phyloP scores from a whole-genome alignment of 2,329 filamentous ascomycete species.

The Gaeumannomyces tritici region DNA sequence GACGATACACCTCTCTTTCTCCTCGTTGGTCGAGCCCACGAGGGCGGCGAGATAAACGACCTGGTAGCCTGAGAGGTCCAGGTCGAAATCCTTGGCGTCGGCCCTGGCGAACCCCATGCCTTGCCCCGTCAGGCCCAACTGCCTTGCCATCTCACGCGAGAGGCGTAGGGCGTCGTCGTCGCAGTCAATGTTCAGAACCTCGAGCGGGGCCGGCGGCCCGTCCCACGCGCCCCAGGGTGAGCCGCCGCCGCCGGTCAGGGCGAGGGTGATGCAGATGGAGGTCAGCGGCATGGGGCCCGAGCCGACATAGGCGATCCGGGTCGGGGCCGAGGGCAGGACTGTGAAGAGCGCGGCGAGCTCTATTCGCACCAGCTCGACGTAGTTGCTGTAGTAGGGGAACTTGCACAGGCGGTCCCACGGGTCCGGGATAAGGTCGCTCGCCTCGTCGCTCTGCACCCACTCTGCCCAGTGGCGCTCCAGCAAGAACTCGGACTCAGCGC shows the following conservation, averaged over 20 bases:
- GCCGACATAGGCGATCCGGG: constrained; percentile 35
- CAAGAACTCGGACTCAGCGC: constrained; percentile 31
- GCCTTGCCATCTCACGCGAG: background rate
- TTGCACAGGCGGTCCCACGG: constrained; percentile 15
- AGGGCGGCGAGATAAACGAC: constrained; percentile 40
- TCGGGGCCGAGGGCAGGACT: constrained; percentile 18
- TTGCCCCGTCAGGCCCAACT: background rate
- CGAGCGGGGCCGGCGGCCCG: too few relatives aligned
- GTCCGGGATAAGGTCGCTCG: constrained; percentile 7
- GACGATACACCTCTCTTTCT: constrained; percentile 30
- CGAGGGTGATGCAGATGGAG: constrained; percentile 29
- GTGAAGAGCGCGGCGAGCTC: constrained; percentile 31
- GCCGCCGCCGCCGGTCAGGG: constrained; percentile 15
- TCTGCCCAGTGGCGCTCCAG: constrained; percentile 34
- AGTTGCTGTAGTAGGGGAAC: constrained; percentile 41
- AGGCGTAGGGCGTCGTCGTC: background rate
- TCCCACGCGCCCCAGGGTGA: constrained; percentile 4
- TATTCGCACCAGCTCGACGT: constrained; percentile 34
- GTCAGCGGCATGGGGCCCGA: constrained; percentile 40
- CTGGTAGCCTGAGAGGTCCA: constrained; percentile 24
- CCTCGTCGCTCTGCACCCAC: constrained; percentile 17
- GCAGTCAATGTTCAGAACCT: constrained; percentile 1
- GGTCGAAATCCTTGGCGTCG: constrained; percentile 1
- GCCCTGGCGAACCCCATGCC: constrained; percentile 18
- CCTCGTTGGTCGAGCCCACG: constrained; percentile 29